These are phyloP conservation scores for Agrostemma githago DNA, from an alignment of 148 eudicot species.

Conservation along the genomic window DNA sequence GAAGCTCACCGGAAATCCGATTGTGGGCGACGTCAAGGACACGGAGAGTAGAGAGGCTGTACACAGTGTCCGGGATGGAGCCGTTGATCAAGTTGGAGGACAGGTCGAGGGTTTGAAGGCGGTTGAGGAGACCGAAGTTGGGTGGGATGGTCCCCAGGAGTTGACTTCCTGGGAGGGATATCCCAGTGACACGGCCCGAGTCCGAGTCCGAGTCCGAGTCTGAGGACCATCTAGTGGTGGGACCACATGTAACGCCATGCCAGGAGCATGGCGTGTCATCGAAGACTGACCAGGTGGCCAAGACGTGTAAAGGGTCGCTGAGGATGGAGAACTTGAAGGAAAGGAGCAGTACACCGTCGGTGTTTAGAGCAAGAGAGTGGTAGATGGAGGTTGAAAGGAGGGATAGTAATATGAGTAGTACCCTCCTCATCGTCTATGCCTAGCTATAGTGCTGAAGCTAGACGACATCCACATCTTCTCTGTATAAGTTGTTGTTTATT, in stretches of 20 bases:
- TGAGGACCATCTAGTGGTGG: background rate
- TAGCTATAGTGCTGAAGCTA: background rate
- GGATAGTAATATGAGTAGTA: background rate
- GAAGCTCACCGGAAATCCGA: conserved; percentile 56
- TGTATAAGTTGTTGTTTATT: too few relatives aligned
- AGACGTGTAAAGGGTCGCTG: conserved; percentile 52
- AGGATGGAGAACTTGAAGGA: conserved; percentile 58
- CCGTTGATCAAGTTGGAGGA: conserved; percentile 74
- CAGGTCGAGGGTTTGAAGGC: conserved; percentile 51
- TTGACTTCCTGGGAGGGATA: conserved; percentile 56
- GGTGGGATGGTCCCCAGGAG: conserved; percentile 57
- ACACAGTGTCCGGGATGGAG: conserved; percentile 51
- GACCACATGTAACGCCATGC: conserved; percentile 55
- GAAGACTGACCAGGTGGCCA: conserved; percentile 46
- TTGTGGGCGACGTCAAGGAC: conserved; percentile 60
- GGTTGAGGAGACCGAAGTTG: conserved; percentile 54
- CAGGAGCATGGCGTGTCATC: conserved; percentile 76
- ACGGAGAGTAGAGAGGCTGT: conserved; percentile 41
- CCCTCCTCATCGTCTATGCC: conserved; percentile 17
- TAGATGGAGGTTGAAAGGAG: conserved; percentile 4
- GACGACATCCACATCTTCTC: conserved; percentile 20
- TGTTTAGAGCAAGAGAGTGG: conserved; percentile 28
- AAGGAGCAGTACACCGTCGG: conserved; percentile 64
- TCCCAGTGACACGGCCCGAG: conserved; percentile 36
- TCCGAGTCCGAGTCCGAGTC: background rate